Percentiles rank a stretch among this genome's conserved stretches.
Evolutionary conservation across 805 yeast genomes (phyloP).

Genomic region (Lipomyces kockii): DNA sequence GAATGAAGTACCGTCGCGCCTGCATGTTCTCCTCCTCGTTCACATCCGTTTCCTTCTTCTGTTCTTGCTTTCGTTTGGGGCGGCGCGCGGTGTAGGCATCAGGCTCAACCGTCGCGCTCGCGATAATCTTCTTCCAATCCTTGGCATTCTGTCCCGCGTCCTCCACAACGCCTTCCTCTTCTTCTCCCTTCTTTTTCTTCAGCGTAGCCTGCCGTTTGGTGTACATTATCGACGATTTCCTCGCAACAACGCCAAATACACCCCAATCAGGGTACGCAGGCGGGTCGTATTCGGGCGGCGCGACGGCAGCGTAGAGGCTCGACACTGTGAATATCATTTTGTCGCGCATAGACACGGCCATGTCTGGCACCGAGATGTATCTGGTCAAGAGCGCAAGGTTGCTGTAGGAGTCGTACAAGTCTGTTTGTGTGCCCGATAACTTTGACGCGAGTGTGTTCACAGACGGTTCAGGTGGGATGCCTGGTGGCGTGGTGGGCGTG

Average conservation of each 20-base stretch:
- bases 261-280: slow-evolving; percentile 80
- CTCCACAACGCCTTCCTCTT: neutral
- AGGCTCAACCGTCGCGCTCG: slow-evolving; percentile 3
- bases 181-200: neutral
- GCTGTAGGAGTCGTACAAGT: slow-evolving; percentile 19
- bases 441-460: neutral
- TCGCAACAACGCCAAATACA: slow-evolving; percentile 69
- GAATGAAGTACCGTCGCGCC: slow-evolving; percentile 52
- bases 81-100: neutral
- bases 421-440: slow-evolving; percentile 19
- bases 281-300: slow-evolving; percentile 68
- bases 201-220: slow-evolving; percentile 16
- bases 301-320: slow-evolving; percentile 65
- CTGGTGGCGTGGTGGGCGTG: neutral
- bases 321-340: slow-evolving; percentile 62
- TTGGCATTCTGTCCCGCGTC: neutral
- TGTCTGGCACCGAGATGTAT: slow-evolving; percentile 49
- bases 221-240: slow-evolving; percentile 58
- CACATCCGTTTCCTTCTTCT: neutral
- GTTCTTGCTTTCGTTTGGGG: neutral
- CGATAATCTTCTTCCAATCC: slow-evolving; percentile 4
- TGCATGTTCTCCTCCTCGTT: slow-evolving; percentile 11
- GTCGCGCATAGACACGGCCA: slow-evolving; percentile 52
- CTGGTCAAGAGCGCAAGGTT: slow-evolving; percentile 40
- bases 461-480: neutral